These are phyloP conservation scores for Colletotrichum sublineola DNA, from an alignment of 2,329 filamentous ascomycete species.

Conservation along the genomic window DNA sequence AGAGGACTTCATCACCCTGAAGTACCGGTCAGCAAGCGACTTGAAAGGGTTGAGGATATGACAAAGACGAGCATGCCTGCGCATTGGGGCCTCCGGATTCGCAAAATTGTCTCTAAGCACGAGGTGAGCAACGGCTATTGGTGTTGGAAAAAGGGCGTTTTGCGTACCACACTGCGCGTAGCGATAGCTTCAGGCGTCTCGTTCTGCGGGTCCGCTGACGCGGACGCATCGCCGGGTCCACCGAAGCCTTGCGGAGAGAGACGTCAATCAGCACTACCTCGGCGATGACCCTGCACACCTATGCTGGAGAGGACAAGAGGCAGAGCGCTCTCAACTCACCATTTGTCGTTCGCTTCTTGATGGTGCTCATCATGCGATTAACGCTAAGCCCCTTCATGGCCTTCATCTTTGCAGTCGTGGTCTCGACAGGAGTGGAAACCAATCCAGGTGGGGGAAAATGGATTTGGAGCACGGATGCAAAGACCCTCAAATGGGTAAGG, in stretches of 20 bases:
- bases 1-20: constrained; percentile 89
- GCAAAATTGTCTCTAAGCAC: constrained; percentile 80
- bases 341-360: constrained; percentile 61
- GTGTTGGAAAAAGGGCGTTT: constrained; percentile 20
- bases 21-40: constrained; percentile 10
- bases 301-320: background rate
- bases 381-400: constrained; percentile 67
- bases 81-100: constrained; percentile 73
- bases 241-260: constrained; percentile 38
- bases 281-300: constrained; percentile 8
- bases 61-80: constrained; percentile 55
- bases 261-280: constrained; percentile 37
- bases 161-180: constrained; percentile 74
- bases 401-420: constrained; percentile 51
- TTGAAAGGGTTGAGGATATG: constrained; percentile 1
- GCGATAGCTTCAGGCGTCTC: constrained; percentile 78
- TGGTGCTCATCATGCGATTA: constrained; percentile 69
- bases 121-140: constrained; percentile 43
- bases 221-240: constrained; percentile 39
- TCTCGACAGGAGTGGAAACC: background rate
- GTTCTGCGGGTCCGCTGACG: constrained; percentile 50
- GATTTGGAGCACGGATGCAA: constrained; percentile 9
- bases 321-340: constrained; percentile 20
- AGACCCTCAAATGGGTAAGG: background rate
- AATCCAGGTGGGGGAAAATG: background rate